Conservation (phyloP, 371 early-diverging fungal species). For the Batkoa obscura region DNA sequence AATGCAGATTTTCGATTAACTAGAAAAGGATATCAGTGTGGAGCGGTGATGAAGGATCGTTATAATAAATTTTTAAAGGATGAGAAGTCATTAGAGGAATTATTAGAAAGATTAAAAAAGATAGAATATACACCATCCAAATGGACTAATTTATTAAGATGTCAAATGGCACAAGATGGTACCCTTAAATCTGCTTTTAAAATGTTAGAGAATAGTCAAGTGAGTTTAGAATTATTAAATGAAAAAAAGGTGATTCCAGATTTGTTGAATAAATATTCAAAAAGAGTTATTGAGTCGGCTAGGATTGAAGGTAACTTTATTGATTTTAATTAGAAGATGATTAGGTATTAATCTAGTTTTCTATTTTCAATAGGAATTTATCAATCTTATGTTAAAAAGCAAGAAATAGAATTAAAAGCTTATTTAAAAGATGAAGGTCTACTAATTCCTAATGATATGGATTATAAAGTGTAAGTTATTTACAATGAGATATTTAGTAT, state of each 20-base stretch:
- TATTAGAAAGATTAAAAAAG: neutral
- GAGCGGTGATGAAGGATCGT: neutral
- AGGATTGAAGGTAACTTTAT: neutral
- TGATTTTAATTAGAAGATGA: too few relatives aligned
- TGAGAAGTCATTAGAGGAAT: neutral
- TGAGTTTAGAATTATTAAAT: neutral
- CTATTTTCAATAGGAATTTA: neutral
- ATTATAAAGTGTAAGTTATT: neutral
- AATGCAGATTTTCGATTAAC: slow-evolving; percentile 68
- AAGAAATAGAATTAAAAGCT: neutral
- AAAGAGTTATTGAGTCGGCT: neutral
- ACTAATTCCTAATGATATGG: neutral
- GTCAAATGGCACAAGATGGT: neutral
- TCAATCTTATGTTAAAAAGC: neutral
- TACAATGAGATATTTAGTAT: neutral
- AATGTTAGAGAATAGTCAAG: neutral
- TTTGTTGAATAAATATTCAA: neutral
- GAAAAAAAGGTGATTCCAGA: neutral
- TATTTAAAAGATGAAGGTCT: neutral
- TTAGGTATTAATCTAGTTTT: neutral
- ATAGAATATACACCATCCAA: neutral
- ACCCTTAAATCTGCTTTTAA: neutral
- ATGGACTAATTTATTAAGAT: neutral
- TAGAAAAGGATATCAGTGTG: slow-evolving; percentile 20
- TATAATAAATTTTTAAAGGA: neutral